These are phyloP conservation scores for Dipodascus geniculatus DNA, from an alignment of 805 yeast species.

Conservation along the genomic window DNA sequence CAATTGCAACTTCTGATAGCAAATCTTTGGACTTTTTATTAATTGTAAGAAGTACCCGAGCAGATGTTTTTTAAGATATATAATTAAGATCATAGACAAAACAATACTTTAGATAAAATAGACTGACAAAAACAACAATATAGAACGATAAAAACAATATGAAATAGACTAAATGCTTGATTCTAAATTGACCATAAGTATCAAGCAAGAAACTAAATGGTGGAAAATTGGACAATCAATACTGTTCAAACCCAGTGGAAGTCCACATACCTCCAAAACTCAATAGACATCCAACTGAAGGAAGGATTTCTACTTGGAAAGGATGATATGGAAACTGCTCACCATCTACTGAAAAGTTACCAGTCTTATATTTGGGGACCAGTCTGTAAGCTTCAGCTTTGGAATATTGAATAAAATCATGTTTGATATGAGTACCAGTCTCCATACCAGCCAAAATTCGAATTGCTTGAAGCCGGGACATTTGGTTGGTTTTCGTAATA, in stretches of 20 bases:
- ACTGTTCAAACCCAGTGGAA: background rate
- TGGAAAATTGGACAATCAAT: background rate
- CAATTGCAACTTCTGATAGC: too few relatives aligned
- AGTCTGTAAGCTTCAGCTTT: conserved; percentile 70
- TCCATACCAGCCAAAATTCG: conserved; percentile 57
- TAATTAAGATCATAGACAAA: too few relatives aligned
- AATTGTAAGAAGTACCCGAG: background rate
- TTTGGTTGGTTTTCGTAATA: conserved; percentile 26
- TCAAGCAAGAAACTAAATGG: background rate
- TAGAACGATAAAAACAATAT: too few relatives aligned
- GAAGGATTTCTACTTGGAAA: conserved; percentile 72
- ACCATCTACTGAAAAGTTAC: conserved; percentile 78
- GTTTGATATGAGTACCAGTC: conserved; percentile 63
- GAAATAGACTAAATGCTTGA: too few relatives aligned
- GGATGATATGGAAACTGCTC: conserved; percentile 72
- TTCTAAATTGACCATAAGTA: too few relatives aligned
- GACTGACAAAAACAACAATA: background rate
- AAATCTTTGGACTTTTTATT: background rate
- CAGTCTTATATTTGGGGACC: conserved; percentile 40
- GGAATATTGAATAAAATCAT: conserved; percentile 56
- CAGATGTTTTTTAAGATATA: background rate
- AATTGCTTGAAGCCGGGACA: conserved; percentile 45
- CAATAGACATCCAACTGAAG: conserved; percentile 50
- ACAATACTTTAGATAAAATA: too few relatives aligned
- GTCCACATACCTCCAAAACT: conserved; percentile 1